Evolutionary conservation across 768 basidiomycete species (phyloP), one percentile per base, ranked within the genome.

Genomic region (Imleria badia): DNA sequence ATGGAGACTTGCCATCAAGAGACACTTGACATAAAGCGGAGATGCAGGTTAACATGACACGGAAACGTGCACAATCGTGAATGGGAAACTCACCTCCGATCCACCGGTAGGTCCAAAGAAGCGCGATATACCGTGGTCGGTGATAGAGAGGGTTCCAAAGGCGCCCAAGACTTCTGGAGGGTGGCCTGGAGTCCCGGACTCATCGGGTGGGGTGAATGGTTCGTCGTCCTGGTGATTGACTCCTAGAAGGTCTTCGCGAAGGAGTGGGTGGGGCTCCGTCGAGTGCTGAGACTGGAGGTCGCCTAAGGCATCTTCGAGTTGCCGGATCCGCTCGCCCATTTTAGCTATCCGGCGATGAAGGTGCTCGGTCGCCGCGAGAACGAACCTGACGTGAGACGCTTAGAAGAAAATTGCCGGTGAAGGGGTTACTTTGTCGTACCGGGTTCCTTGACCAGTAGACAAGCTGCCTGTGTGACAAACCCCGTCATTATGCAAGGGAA

Each of bases 391-490:
- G 44, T 33, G 45, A 39, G 36, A 42, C 48, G 48, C 58, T 62
- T 59, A 55, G 34, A 42, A 38, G 10, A 15, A 45, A 29, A 49
- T 42, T 39, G 50, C 51, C 51, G 39, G 40, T 23, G 53, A 51
- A 38, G 20, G 46, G 43, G 36, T 12, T 2, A 49, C 20, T 40
- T 31, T 51, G 55, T 60, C 66, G 11, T 66, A 83, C 86, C 89
- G 79, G 51, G 86, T 87, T 55, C 86, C 86, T 69, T 89, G 85
- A 13, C 87, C 87, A n/a, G 87, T 89, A 0, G 87, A 81, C n/a
- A 89, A 73, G 62, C 84, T 87, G 22, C 86, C 85, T 87, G 55
- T 57, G 49, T 40, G 46, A 42, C 7, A 41, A 6, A 40, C 8
- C 29, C 36, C 45, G 7, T 31, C 44, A 49, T 46, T 14, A 54